Evolutionary conservation across 163 green algal genomes (phyloP).

Genomic region (Chlamydomonas reinhardtii): DNA sequence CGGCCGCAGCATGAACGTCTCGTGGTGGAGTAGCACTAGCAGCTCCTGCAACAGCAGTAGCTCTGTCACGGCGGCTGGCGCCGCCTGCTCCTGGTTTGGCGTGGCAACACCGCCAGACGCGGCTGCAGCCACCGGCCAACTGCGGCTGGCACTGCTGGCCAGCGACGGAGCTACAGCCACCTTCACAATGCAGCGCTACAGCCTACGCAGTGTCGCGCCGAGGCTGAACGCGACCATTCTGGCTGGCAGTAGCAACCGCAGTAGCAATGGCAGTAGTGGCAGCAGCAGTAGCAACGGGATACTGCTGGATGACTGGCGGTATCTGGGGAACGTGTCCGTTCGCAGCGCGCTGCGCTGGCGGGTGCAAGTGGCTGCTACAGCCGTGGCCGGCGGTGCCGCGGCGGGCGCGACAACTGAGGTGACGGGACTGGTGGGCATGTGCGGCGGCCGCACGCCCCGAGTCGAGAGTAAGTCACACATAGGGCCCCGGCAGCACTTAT

Average conservation of each 20-base stretch:
- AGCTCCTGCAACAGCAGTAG: no score
- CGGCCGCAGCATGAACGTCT: neutral
- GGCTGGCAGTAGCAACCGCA: no score
- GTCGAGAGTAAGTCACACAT: neutral
- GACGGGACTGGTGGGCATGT: neutral
- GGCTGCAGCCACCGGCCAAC: neutral
- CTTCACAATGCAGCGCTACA: neutral
- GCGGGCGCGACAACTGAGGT: neutral
- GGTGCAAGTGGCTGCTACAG: neutral
- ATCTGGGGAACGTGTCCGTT: neutral
- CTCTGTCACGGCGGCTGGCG: neutral
- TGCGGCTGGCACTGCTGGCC: neutral
- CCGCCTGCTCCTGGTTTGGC: neutral
- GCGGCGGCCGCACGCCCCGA: neutral
- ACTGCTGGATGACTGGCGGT: neutral
- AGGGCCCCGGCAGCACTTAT: no score
- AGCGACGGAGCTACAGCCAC: neutral
- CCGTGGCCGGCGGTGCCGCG: no score
- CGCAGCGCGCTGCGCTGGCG: neutral
- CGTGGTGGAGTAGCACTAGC: neutral
- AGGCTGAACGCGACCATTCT: no score
- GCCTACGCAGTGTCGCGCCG: neutral
- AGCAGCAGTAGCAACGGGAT: no score
- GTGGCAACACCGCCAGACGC: neutral
- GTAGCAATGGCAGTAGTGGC: no score